Percentiles rank a stretch among this genome's conserved stretches.
phyloP scores from a whole-genome alignment of 306 rosid genomes.

The Vigna reflexopilosa region DNA sequence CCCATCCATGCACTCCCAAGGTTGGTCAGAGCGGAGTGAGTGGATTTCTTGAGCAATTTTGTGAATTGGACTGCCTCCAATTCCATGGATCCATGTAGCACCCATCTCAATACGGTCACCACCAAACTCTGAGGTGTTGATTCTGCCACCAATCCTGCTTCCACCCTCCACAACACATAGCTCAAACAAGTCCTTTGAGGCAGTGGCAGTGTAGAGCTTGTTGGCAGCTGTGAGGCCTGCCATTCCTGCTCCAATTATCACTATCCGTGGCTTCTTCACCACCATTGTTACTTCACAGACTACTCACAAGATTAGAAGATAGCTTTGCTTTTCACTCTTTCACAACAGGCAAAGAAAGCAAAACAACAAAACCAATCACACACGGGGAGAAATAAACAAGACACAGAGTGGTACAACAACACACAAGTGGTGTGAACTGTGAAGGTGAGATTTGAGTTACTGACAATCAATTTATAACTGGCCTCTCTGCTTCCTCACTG shows the following conservation, averaged over 20 bases:
- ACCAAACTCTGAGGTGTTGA: conserved; percentile 87
- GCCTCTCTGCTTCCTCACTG: conserved; percentile 43
- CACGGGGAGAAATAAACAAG: conserved; percentile 19
- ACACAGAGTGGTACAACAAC: conserved; percentile 18
- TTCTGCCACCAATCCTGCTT: conserved; percentile 88
- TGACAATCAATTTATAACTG: conserved; percentile 70
- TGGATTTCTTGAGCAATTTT: conserved; percentile 71
- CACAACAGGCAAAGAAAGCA: neutral
- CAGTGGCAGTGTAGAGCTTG: conserved; percentile 73
- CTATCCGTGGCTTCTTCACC: conserved; percentile 78
- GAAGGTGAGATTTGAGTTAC: conserved; percentile 67
- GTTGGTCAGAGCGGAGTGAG: conserved; percentile 77
- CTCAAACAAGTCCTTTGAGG: conserved; percentile 68
- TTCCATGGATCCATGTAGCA: conserved; percentile 99
- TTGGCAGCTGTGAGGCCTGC: conserved; percentile 95
- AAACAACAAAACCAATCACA: conserved; percentile 13
- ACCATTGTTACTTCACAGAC: conserved; percentile 56
- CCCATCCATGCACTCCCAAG: conserved; percentile 99
- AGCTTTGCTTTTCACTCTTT: conserved; percentile 28
- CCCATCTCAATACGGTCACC: conserved; percentile 97
- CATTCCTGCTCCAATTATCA: conserved; percentile 97
- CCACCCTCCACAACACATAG: conserved; percentile 88
- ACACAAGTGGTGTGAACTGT: conserved; percentile 45
- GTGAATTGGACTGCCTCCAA: conserved; percentile 85
- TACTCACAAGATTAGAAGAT: neutral